phyloP scores from a whole-genome alignment of 352 stramenopile genomes.

The Saprolegnia parasitica region DNA sequence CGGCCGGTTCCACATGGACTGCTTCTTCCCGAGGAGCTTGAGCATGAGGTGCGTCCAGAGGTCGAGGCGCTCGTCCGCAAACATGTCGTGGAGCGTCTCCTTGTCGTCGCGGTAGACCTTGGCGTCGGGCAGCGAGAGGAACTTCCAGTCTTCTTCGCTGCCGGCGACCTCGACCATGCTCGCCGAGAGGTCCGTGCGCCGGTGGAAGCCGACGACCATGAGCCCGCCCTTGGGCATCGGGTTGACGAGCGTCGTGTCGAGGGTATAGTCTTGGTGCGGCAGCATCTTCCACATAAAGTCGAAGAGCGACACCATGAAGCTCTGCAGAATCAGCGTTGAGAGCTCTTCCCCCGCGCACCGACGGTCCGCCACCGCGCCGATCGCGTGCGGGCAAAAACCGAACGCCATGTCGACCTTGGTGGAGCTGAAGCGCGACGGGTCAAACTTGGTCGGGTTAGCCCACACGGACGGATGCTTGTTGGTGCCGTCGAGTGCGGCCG shows the following conservation, averaged over 20 bases:
- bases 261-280: slow-evolving; percentile 12
- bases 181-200: neutral
- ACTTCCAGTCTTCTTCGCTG: slow-evolving; percentile 13
- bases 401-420: slow-evolving; percentile 4
- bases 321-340: slow-evolving; percentile 3
- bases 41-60: slow-evolving; percentile 23
- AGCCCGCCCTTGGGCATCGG: slow-evolving; percentile 12
- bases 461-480: neutral
- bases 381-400: neutral
- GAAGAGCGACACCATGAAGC: slow-evolving; percentile 7
- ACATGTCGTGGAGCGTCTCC: slow-evolving; percentile 15
- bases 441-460: slow-evolving; percentile 14
- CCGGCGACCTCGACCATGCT: slow-evolving; percentile 6
- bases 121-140: slow-evolving; percentile 17
- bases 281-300: slow-evolving; percentile 28
- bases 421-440: slow-evolving; percentile 11
- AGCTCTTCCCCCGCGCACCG: slow-evolving; percentile 2
- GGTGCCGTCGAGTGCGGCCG: slow-evolving; percentile 2
- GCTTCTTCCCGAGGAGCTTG: slow-evolving; percentile 15
- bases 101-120: slow-evolving; percentile 20
- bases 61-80: slow-evolving; percentile 24
- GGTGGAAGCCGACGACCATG: slow-evolving; percentile 22
- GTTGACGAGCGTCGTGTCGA: neutral
- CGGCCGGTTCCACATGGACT: slow-evolving; percentile 4
- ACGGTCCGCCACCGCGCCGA: neutral